phyloP scores from a whole-genome alignment of 1,139 yeast genomes.

The Geotrichum klebahnii region DNA sequence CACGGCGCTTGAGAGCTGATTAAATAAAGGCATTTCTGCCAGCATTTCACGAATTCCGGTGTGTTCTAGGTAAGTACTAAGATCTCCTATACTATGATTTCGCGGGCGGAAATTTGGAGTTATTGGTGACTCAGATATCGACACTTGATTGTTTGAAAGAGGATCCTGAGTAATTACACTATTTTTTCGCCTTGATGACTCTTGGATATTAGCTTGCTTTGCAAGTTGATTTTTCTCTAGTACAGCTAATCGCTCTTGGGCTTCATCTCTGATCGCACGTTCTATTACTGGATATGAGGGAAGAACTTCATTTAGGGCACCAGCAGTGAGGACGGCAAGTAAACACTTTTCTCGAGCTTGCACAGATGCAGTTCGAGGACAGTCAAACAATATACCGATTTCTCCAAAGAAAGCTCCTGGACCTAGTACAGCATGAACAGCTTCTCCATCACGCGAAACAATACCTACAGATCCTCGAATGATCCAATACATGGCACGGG shows the following conservation, averaged over 20 bases:
- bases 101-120: neutral
- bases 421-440: conserved; percentile 64
- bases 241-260: conserved; percentile 69
- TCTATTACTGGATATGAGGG: conserved; percentile 63
- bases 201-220: neutral
- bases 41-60: conserved; percentile 50
- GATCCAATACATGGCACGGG: conserved; percentile 79
- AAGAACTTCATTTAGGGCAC: conserved; percentile 55
- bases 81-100: conserved; percentile 12
- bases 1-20: conserved; percentile 52
- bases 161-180: neutral
- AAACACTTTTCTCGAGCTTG: conserved; percentile 65
- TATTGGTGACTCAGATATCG: neutral
- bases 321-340: conserved; percentile 63
- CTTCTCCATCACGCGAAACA: conserved; percentile 71
- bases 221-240: conserved; percentile 52
- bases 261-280: conserved; percentile 67
- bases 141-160: neutral
- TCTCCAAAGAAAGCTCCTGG: conserved; percentile 76
- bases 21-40: conserved; percentile 55
- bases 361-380: conserved; percentile 79
- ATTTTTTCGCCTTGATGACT: neutral
- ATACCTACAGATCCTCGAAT: conserved; percentile 69
- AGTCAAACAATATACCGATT: conserved; percentile 66
- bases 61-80: conserved; percentile 11